Evolutionary conservation across 208 protist species (phyloP).

Genomic region (Crithidia sp.): DNA sequence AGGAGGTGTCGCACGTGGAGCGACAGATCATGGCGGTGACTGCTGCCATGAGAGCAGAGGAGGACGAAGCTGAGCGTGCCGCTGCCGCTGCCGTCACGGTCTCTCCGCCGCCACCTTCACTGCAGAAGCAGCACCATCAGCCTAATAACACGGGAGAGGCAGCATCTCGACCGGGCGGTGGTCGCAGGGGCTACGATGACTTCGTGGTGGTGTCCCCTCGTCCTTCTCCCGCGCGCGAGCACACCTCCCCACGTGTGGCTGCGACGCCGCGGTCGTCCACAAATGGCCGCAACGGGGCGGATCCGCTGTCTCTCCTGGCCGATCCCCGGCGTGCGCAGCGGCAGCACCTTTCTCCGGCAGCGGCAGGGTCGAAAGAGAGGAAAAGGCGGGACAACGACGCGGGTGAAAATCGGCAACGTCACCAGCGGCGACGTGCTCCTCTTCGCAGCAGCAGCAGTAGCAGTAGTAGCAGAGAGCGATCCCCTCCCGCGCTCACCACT

Average conservation of each 20-base stretch:
- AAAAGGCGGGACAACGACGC: too few relatives aligned
- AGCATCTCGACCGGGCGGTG: not conserved
- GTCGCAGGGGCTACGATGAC: not conserved
- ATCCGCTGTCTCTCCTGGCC: conserved; percentile 6
- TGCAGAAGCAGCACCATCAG: not conserved
- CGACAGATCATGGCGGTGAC: conserved; percentile 19
- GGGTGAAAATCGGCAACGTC: too few relatives aligned
- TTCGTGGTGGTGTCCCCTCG: conserved; percentile 8
- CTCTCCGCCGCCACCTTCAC: not conserved
- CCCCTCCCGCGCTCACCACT: conserved; percentile 10
- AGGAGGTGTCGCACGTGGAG: conserved; percentile 38
- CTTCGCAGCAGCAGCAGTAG: not conserved
- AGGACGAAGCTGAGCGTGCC: not conserved
- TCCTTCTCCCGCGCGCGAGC: not conserved
- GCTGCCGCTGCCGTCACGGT: not conserved
- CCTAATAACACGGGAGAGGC: too few relatives aligned
- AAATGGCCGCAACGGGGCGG: not conserved
- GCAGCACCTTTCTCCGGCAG: not conserved
- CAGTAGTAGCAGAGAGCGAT: not conserved
- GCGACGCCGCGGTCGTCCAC: not conserved
- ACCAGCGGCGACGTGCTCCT: not conserved
- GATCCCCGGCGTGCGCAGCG: conserved; percentile 5
- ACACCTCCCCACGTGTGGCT: too few relatives aligned
- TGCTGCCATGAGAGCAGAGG: not conserved
- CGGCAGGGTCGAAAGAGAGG: too few relatives aligned